Percentiles rank a stretch among this genome's conserved stretches.
Conservation (phyloP, 345 rosid genomes). For the Boechera stricta region DNA sequence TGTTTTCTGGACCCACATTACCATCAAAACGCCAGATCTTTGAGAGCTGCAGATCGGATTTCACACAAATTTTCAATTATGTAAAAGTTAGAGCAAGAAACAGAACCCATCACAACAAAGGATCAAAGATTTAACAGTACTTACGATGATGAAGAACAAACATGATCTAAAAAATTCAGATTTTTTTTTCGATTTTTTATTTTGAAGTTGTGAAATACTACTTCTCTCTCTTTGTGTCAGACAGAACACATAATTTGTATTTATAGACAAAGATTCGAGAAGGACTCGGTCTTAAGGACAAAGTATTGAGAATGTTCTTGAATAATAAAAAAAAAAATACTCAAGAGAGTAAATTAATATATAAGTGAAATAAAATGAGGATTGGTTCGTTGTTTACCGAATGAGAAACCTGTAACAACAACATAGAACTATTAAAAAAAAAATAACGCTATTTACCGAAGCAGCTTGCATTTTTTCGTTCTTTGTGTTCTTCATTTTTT, state of each 20-base stretch:
- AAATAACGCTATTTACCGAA: constrained; percentile 34
- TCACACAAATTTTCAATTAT: constrained; percentile 1
- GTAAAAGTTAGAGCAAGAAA: constrained; percentile 1
- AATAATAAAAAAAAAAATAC: neutral
- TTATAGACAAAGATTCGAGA: constrained; percentile 43
- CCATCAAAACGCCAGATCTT: constrained; percentile 50
- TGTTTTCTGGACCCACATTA: constrained; percentile 53
- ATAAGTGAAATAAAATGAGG: neutral
- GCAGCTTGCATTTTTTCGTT: constrained; percentile 56
- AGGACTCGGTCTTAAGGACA: constrained; percentile 42
- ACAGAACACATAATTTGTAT: neutral
- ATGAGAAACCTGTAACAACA: constrained; percentile 25
- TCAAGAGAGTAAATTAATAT: neutral
- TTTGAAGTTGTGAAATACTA: neutral
- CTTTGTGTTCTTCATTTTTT: constrained; percentile 23
- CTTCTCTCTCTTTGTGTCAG: neutral
- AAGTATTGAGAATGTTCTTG: constrained; percentile 16
- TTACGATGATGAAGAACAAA: constrained; percentile 8
- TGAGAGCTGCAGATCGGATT: constrained; percentile 36
- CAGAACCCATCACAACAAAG: neutral
- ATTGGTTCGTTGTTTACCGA: constrained; percentile 34
- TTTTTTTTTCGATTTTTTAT: neutral
- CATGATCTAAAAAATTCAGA: constrained; percentile 2
- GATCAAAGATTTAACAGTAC: constrained; percentile 18
- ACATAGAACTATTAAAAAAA: neutral